phyloP scores from a whole-genome alignment of 2,329 filamentous ascomycete genomes.

The Penicillium vulpinum region DNA sequence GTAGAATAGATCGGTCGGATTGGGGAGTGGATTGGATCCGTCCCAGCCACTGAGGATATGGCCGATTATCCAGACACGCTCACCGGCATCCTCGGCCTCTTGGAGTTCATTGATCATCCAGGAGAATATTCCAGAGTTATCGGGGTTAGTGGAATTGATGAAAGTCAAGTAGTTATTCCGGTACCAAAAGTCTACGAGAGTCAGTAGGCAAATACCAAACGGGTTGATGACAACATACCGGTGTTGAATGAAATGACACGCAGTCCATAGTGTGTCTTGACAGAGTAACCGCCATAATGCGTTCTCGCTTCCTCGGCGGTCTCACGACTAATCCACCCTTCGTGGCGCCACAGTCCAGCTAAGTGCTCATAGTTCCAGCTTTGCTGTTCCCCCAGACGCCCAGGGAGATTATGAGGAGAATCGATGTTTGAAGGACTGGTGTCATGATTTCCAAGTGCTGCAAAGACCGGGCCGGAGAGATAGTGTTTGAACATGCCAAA shows the following conservation, averaged over 20 bases:
- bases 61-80: conserved; percentile 57
- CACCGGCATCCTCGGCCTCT: conserved; percentile 52
- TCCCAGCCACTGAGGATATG: conserved; percentile 60
- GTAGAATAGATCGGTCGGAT: conserved; percentile 57
- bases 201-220: background rate
- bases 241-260: conserved; percentile 56
- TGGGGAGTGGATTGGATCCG: conserved; percentile 54
- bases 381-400: conserved; percentile 55
- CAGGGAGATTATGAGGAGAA: conserved; percentile 55
- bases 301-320: conserved; percentile 50
- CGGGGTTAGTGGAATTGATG: conserved; percentile 55
- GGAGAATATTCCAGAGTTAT: conserved; percentile 50
- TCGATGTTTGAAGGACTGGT: conserved; percentile 56
- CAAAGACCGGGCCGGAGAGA: conserved; percentile 57
- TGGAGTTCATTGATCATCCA: conserved; percentile 56
- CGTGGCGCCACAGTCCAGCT: conserved; percentile 56
- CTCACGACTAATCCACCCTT: conserved; percentile 54
- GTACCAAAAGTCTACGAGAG: conserved; percentile 28
- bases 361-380: conserved; percentile 62
- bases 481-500: conserved; percentile 59
- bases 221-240: conserved; percentile 46
- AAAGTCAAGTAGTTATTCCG: conserved; percentile 50
- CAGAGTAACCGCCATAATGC: conserved; percentile 59
- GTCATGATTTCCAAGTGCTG: conserved; percentile 60
- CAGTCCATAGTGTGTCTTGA: conserved; percentile 55